A percentile compares a stretch with the other conserved stretches of the same genome.
These are phyloP conservation scores for Macrolepiota albuminosa DNA, from an alignment of 768 basidiomycete genomes.

Conservation along the genomic window DNA sequence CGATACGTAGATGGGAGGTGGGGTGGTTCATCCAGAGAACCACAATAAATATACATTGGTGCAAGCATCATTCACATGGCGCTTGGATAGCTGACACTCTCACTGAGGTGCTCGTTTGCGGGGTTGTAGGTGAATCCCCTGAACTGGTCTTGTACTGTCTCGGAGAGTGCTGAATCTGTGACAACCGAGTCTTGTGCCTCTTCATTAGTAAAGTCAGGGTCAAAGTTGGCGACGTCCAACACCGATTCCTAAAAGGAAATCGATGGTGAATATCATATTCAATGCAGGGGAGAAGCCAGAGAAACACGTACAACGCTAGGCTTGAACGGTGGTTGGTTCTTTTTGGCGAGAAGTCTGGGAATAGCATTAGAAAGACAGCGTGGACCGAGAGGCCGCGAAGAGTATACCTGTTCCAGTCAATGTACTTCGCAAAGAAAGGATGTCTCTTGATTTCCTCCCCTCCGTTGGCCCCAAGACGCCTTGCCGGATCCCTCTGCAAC, in stretches of 20 bases:
- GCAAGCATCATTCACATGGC: slow-evolving; percentile 22
- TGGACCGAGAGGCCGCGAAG: not conserved
- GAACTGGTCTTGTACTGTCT: slow-evolving; percentile 98
- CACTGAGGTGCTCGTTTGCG: slow-evolving; percentile 77
- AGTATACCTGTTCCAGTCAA: slow-evolving; percentile 81
- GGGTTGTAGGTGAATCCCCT: slow-evolving; percentile 87
- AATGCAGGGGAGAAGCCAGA: not conserved
- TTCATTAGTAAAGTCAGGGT: slow-evolving; percentile 95
- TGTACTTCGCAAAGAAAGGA: slow-evolving; percentile 90
- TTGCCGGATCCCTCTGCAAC: slow-evolving; percentile 82
- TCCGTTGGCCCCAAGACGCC: slow-evolving; percentile 86
- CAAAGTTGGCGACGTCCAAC: slow-evolving; percentile 94
- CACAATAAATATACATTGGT: slow-evolving; percentile 1
- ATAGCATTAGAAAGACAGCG: not conserved
- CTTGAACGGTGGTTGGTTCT: slow-evolving; percentile 97
- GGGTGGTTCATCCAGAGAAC: not conserved
- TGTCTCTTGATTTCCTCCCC: slow-evolving; percentile 96
- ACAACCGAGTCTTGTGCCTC: slow-evolving; percentile 95
- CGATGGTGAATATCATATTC: not conserved
- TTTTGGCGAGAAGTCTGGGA: slow-evolving; percentile 75
- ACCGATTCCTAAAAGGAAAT: slow-evolving; percentile 65
- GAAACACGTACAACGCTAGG: slow-evolving; percentile 76
- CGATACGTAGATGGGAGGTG: not conserved
- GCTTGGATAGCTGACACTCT: slow-evolving; percentile 68
- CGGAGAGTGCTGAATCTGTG: slow-evolving; percentile 84